A percentile compares a stretch with the other conserved stretches of the same genome.
These are phyloP conservation scores for Pythium biforme DNA, from an alignment of 352 stramenopile species.

Conservation along the genomic window DNA sequence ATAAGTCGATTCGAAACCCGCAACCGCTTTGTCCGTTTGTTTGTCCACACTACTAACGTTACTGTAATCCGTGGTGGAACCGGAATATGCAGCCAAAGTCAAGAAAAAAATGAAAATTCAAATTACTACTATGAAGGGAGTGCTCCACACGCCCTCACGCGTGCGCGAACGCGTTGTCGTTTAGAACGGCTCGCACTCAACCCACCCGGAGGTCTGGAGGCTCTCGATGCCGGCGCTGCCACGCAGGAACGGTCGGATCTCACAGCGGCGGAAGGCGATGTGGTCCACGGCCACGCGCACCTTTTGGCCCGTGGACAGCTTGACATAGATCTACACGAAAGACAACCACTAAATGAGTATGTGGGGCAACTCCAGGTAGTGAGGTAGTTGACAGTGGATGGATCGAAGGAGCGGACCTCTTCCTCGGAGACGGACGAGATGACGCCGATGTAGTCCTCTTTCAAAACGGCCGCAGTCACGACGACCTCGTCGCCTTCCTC, in stretches of 20 bases:
- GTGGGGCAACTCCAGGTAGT: too few species aligned
- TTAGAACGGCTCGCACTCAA: conserved; percentile 64
- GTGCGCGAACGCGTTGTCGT: neutral
- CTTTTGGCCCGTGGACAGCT: conserved; percentile 60
- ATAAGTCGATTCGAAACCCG: conserved; percentile 1
- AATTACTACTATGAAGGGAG: neutral
- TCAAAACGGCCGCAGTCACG: conserved; percentile 55
- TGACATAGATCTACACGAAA: conserved; percentile 50
- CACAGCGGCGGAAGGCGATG: conserved; percentile 39
- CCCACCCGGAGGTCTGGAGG: conserved; percentile 56
- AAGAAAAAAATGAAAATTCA: neutral
- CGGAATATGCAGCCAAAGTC: neutral
- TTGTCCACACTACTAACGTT: too few species aligned
- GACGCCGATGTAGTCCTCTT: conserved; percentile 74
- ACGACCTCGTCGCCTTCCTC: conserved; percentile 82
- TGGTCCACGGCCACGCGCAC: conserved; percentile 59
- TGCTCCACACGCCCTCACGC: too few species aligned
- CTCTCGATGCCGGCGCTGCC: conserved; percentile 41
- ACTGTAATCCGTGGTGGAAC: too few species aligned
- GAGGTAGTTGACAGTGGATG: neutral
- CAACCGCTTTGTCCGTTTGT: too few species aligned
- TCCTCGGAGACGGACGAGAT: conserved; percentile 74
- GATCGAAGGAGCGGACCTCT: conserved; percentile 32
- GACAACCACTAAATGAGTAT: neutral
- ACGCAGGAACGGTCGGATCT: conserved; percentile 64